Conservation (phyloP, 148 eudicot species). For the Euryodendron excelsum region DNA sequence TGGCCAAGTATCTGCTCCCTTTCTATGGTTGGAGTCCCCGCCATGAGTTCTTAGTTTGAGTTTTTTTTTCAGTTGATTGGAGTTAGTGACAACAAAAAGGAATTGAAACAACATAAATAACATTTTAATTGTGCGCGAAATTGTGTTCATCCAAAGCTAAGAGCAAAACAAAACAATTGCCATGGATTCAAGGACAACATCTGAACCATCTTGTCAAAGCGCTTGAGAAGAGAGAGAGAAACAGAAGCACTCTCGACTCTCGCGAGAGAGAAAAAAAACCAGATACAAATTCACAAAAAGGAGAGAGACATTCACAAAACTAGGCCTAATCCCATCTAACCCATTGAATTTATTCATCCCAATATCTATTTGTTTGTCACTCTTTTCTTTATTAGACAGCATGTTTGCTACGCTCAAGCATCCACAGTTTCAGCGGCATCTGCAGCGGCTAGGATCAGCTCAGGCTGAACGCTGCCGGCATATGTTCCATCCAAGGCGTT, state of each 20-base stretch:
- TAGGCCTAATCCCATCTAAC: not conserved
- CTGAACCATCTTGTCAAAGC: no score
- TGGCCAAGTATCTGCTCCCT: no score
- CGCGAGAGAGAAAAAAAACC: not conserved
- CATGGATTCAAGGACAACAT: no score
- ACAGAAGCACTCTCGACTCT: not conserved
- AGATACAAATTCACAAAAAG: not conserved
- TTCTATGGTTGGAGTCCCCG: no score
- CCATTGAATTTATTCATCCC: not conserved
- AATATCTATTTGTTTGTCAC: not conserved
- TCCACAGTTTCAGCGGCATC: slow-evolving; percentile 42
- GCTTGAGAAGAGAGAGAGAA: not conserved
- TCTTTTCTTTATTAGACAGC: not conserved
- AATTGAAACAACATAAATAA: no score
- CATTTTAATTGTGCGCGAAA: no score
- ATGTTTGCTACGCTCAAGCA: slow-evolving; percentile 31
- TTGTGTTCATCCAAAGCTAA: no score
- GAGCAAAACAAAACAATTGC: no score
- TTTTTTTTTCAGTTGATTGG: no score
- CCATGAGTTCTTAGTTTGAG: no score
- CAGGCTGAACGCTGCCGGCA: slow-evolving; percentile 44
- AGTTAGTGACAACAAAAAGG: no score
- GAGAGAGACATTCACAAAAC: slow-evolving; percentile 3
- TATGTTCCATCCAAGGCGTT: slow-evolving; percentile 62
- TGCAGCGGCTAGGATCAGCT: slow-evolving; percentile 54